Evolutionary conservation across 2,329 filamentous ascomycete genomes (phyloP).

Genomic region (Macrophomina tecta): DNA sequence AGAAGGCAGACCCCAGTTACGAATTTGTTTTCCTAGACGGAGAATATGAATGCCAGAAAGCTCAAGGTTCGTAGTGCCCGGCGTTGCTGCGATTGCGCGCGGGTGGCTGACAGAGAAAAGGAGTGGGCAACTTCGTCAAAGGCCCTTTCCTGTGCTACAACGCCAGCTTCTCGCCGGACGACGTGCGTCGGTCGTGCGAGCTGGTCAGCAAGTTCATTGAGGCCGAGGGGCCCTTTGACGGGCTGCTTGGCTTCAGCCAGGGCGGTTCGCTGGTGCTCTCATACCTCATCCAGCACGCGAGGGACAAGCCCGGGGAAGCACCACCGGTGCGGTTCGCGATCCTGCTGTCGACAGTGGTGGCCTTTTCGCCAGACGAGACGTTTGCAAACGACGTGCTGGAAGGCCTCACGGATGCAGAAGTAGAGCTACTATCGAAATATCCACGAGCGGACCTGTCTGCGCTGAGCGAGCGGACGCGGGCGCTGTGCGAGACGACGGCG

Average conservation of each 20-base stretch:
- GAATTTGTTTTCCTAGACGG: constrained; percentile 26
- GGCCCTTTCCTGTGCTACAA: constrained; percentile 24
- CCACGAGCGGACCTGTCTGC: too few relatives aligned
- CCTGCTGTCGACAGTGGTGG: constrained; percentile 16
- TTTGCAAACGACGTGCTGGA: not conserved
- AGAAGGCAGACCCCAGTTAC: constrained; percentile 7
- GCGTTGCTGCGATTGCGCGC: too few relatives aligned
- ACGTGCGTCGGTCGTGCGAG: constrained; percentile 7
- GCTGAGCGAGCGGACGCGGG: too few relatives aligned
- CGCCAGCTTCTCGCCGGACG: constrained; percentile 11
- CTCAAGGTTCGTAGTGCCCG: too few relatives aligned
- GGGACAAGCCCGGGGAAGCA: not conserved
- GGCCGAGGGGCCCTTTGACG: constrained; percentile 8
- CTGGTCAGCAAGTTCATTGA: constrained; percentile 4
- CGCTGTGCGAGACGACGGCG: too few relatives aligned
- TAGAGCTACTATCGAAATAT: too few relatives aligned
- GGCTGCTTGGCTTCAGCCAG: constrained; percentile 11
- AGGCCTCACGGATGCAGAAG: too few relatives aligned
- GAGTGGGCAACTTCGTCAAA: constrained; percentile 11
- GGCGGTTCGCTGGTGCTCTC: constrained; percentile 2
- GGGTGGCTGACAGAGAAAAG: constrained; percentile 6
- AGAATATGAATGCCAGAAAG: too few relatives aligned
- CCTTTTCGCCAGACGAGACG: constrained; percentile 10
- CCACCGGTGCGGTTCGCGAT: constrained; percentile 20
- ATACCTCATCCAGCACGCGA: constrained; percentile 16